These are phyloP conservation scores for Ormosia semicastrata DNA, from an alignment of 306 rosid genomes.

Conservation along the genomic window DNA sequence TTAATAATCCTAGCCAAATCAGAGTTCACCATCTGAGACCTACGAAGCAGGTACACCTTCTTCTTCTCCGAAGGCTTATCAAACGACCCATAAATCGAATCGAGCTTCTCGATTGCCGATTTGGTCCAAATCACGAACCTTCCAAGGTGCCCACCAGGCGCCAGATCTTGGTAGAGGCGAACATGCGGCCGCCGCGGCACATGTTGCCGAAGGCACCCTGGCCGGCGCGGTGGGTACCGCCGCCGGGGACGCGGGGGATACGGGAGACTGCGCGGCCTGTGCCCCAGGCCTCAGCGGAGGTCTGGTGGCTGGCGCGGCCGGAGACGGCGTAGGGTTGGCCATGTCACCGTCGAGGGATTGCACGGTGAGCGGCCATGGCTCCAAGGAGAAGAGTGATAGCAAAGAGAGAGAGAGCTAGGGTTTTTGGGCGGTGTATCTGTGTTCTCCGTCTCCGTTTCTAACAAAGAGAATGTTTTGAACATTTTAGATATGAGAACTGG, in stretches of 20 bases:
- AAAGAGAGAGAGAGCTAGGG: slow-evolving; percentile 27
- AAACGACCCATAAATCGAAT: slow-evolving; percentile 77
- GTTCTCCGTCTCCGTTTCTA: too few species aligned
- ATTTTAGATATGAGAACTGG: too few species aligned
- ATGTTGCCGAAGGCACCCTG: slow-evolving; percentile 91
- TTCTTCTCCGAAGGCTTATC: slow-evolving; percentile 76
- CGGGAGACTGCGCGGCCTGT: slow-evolving; percentile 92
- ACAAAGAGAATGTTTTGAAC: too few species aligned
- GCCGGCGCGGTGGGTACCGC: slow-evolving; percentile 92
- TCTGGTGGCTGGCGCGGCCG: slow-evolving; percentile 80
- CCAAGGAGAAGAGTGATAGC: background rate
- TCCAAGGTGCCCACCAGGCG: slow-evolving; percentile 89
- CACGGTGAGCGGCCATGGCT: slow-evolving; percentile 68
- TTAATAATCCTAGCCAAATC: slow-evolving; percentile 81
- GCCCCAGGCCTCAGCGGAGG: slow-evolving; percentile 93
- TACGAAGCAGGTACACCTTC: slow-evolving; percentile 61
- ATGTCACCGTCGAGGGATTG: slow-evolving; percentile 74
- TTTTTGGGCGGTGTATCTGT: background rate
- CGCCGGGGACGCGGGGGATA: slow-evolving; percentile 88
- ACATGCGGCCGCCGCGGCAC: slow-evolving; percentile 96
- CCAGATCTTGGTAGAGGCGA: slow-evolving; percentile 96
- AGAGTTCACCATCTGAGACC: slow-evolving; percentile 76
- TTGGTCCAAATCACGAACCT: slow-evolving; percentile 87
- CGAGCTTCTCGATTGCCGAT: slow-evolving; percentile 84
- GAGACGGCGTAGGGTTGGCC: slow-evolving; percentile 81